Evolutionary conservation across 2,329 filamentous ascomycete species (phyloP), one percentile per base, ranked within the genome.

Genomic region (Proliferodiscus dingleyae): DNA sequence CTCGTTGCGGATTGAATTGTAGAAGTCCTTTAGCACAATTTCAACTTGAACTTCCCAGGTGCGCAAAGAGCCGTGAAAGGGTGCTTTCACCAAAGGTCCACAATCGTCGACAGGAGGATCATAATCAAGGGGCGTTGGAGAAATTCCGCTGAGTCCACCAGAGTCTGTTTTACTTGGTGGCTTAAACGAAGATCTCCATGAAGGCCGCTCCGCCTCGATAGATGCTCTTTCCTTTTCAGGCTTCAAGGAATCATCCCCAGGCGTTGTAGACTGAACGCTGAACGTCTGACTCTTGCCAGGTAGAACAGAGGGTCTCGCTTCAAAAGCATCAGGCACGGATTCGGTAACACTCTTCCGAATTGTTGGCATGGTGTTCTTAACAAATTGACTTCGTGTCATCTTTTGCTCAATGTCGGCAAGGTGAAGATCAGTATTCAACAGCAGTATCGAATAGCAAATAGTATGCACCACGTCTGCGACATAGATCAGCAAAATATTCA

Each of bases 361-460:
- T 0, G 91, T 95, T 1, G 87, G 85, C 74, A 97, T 83, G 4
- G 93, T 96, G 63, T 98, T 98, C 67, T 94, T 95, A 62, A 98
- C 80, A 61, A 97, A 98, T 61, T 97, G 91, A 52, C 77, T 84
- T 45, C 87, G 81, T 1, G 91, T 97, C 93, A 98, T 98, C 71
- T 95, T 95, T 58, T 87, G 82, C 51, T 95, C 89, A 57, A 97
- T 95, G 62, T 97, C 90, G 47, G 91, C 93, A 61, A 97, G 68
- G 61, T 98, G 91, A 45, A 98, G 73, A 70, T 98, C 93, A 26
- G 93, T 98, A 61, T 98, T 98, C 52, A 98, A 76, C 9, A 98
- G 75, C 61, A 98, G 83, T 53, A 98, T 81, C 1, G 93, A 96
- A 66, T 97, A 98, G 68, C 89, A 94, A 53, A 97, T 94, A 19